phyloP scores from a whole-genome alignment of 768 basidiomycete species.

The Russula vinacea region DNA sequence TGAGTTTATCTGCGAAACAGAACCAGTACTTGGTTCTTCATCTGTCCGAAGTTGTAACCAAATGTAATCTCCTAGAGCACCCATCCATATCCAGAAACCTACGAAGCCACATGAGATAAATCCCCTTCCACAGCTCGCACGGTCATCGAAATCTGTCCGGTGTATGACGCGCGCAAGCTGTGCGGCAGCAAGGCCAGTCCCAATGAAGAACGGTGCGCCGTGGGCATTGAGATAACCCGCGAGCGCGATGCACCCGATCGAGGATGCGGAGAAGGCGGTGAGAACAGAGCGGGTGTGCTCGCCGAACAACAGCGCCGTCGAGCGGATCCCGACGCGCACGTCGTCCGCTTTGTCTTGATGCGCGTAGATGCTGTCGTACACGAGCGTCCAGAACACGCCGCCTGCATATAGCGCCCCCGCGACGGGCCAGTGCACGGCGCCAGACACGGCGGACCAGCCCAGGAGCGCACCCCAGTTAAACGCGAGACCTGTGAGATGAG shows the following conservation, averaged over 20 bases:
- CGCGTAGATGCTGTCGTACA: conserved; percentile 97
- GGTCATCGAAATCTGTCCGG: conserved; percentile 69
- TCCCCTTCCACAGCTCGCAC: conserved; percentile 84
- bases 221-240: conserved; percentile 81
- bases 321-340: conserved; percentile 80
- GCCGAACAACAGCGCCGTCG: conserved; percentile 91
- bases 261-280: conserved; percentile 64
- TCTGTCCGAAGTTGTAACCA: conserved; percentile 26
- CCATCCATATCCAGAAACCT: conserved; percentile 86
- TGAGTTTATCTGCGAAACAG: not conserved
- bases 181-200: conserved; percentile 63
- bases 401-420: conserved; percentile 88
- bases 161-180: conserved; percentile 78
- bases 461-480: conserved; percentile 98
- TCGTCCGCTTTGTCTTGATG: conserved; percentile 99
- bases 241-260: conserved; percentile 68
- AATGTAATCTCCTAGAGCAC: conserved; percentile 67
- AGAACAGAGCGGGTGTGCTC: conserved; percentile 72
- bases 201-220: conserved; percentile 74
- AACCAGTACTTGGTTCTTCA: not conserved
- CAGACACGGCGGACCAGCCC: conserved; percentile 93
- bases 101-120: conserved; percentile 87
- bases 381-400: conserved; percentile 88
- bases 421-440: conserved; percentile 73
- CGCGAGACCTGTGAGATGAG: conserved; percentile 61